Evolutionary conservation across 352 stramenopile genomes (phyloP), one percentile per base, ranked within the genome.

Genomic region (Nothophytophthora sp.): DNA sequence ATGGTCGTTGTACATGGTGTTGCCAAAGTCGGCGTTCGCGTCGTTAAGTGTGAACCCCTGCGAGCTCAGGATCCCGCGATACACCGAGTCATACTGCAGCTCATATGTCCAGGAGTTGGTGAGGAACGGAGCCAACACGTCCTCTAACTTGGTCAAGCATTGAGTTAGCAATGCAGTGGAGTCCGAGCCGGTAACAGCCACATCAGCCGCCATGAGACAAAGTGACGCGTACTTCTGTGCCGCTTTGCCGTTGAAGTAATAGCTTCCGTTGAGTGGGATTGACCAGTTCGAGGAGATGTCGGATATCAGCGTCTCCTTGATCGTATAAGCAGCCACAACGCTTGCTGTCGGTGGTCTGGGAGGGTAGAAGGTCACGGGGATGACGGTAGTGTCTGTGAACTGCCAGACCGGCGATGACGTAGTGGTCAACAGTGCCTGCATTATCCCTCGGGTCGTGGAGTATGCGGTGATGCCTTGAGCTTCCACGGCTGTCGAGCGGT

Each of bases 401-500:
- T 50, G 42, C 43, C 73, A 69, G 22, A 76, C 38, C 5, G 54
- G 50, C 10, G 64, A 56, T 15, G 41, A 47, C 5, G 43, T 69
- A 20, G 22, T 65, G 6, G 66, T 71, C 18, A 60, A 13, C 13
- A 77, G 50, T 6, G 62, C 59, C 3, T 67, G 52, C 59, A 83
- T 72, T 13, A 50, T 36, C 10, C 75, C 74, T n/a, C 69, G 55
- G 5, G 72, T 86, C 10, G 75, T 66, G n/a, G 69, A 78, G 25
- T 59, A 45, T 8, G 59, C 39, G 2, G 24, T 35, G 0, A 73
- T n/a, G 5, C 50, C 57, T 4, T 47, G 40, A 0, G 56, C 35
- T 13, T 63, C 50, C 2, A 43, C 22, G 11, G 67, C 60, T 27
- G 66, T 76, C n/a, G 55, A 59, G 2, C 32, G 37, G 11, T 82